Conservation (phyloP, 495 filamentous ascomycete species). For the Echria macrotheca region DNA sequence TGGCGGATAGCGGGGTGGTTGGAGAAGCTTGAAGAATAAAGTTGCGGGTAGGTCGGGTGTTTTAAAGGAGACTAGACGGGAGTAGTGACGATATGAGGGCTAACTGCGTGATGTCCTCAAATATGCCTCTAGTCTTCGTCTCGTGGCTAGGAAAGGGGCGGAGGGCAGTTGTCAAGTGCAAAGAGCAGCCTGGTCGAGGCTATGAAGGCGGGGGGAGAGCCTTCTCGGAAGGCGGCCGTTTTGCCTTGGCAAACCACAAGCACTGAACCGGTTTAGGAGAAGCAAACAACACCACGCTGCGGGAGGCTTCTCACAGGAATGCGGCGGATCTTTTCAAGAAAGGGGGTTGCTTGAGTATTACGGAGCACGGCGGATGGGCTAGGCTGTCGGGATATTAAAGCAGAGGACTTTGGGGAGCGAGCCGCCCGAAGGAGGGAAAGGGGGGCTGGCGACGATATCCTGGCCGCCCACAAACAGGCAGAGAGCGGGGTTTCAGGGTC, state of each 20-base stretch:
- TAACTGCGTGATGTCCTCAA: no score
- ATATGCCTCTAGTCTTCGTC: no score
- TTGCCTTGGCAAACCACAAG: constrained; percentile 7
- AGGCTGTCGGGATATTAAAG: neutral
- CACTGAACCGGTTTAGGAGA: no score
- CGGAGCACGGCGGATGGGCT: no score
- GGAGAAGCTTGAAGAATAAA: constrained; percentile 2
- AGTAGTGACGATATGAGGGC: no score
- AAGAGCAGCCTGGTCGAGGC: constrained; percentile 8
- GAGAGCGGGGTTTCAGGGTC: constrained; percentile 42
- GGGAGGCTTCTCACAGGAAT: no score
- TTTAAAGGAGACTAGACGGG: neutral
- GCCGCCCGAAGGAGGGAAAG: constrained; percentile 15
- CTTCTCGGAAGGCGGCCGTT: neutral
- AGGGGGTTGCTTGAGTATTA: no score
- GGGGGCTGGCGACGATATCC: neutral
- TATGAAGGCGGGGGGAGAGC: constrained; percentile 6
- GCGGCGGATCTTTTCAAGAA: no score
- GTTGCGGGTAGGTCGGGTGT: neutral
- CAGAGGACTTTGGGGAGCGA: neutral
- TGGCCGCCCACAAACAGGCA: neutral
- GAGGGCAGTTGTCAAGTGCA: neutral
- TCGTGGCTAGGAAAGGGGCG: constrained; percentile 1
- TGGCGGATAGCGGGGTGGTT: neutral
- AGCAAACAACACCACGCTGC: no score